A percentile compares a stretch with the other conserved stretches of the same genome.
Evolutionary conservation across 129 eudicot species (phyloP).

Genomic region (Flaveria bidentis): DNA sequence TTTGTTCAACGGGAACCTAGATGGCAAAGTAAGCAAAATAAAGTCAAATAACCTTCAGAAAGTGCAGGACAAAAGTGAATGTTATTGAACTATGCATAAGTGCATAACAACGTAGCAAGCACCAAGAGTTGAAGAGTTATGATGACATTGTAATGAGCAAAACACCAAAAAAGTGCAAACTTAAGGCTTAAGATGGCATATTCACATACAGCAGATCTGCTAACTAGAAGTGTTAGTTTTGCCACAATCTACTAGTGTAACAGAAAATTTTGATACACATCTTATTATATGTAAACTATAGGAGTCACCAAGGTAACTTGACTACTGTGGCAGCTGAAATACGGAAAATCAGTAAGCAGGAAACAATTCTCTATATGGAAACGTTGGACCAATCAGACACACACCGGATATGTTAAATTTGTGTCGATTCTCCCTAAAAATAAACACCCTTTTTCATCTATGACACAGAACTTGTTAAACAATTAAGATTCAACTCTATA

Average conservation of each 20-base stretch:
- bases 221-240: neutral
- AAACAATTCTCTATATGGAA: neutral
- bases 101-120: neutral
- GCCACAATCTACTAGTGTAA: neutral
- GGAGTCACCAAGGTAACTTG: neutral
- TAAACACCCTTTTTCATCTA: neutral
- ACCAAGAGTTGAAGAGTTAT: slow-evolving; percentile 16
- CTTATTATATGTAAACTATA: slow-evolving; percentile 3
- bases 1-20: slow-evolving; percentile 86
- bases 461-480: neutral
- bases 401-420: neutral
- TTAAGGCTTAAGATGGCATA: slow-evolving; percentile 7
- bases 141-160: neutral
- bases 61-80: neutral
- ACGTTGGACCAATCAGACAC: neutral
- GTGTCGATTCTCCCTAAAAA: neutral
- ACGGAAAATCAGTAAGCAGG: neutral
- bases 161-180: neutral
- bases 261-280: neutral
- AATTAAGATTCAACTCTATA: neutral
- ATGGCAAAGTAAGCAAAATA: slow-evolving; percentile 30
- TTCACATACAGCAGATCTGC: slow-evolving; percentile 15
- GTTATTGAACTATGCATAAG: slow-evolving; percentile 4
- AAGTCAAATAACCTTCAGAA: slow-evolving; percentile 10
- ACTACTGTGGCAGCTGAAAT: neutral